phyloP scores from a whole-genome alignment of 106 monocot genomes.

The Triglochin maritima region DNA sequence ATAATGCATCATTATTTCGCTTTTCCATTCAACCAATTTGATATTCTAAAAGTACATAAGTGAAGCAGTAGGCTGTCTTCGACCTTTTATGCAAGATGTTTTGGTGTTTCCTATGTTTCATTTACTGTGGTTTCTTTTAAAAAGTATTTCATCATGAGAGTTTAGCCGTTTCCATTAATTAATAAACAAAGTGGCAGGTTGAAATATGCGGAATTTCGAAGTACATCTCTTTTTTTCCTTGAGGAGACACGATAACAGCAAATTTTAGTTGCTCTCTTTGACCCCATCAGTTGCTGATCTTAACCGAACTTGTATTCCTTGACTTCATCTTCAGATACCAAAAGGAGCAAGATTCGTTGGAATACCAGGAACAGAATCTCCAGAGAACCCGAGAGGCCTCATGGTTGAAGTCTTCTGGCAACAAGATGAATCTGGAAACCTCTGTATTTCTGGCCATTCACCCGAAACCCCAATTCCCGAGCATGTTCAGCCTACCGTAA shows the following conservation, averaged over 20 bases:
- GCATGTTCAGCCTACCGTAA: slow-evolving; percentile 22
- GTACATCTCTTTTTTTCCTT: neutral
- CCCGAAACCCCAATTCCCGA: slow-evolving; percentile 42
- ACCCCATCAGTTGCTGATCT: neutral
- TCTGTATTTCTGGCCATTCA: slow-evolving; percentile 83
- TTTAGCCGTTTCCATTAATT: too few species aligned
- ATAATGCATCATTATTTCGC: too few species aligned
- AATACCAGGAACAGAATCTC: slow-evolving; percentile 68
- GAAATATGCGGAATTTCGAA: neutral
- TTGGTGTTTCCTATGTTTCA: too few species aligned
- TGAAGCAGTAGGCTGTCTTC: too few species aligned
- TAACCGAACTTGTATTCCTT: neutral
- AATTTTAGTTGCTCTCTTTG: too few species aligned
- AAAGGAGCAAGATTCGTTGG: slow-evolving; percentile 80
- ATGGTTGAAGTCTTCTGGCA: slow-evolving; percentile 96
- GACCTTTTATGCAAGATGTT: too few species aligned
- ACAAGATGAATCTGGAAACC: slow-evolving; percentile 61
- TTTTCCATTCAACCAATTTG: too few species aligned
- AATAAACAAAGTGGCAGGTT: too few species aligned
- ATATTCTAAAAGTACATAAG: too few species aligned
- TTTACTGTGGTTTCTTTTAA: too few species aligned
- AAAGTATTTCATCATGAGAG: too few species aligned
- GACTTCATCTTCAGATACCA: slow-evolving; percentile 45
- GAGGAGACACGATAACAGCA: neutral
- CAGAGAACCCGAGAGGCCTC: slow-evolving; percentile 56